A percentile compares a stretch with the other conserved stretches of the same genome.
Conservation (phyloP, 345 rosid species). For the Gossypium thurberi region DNA sequence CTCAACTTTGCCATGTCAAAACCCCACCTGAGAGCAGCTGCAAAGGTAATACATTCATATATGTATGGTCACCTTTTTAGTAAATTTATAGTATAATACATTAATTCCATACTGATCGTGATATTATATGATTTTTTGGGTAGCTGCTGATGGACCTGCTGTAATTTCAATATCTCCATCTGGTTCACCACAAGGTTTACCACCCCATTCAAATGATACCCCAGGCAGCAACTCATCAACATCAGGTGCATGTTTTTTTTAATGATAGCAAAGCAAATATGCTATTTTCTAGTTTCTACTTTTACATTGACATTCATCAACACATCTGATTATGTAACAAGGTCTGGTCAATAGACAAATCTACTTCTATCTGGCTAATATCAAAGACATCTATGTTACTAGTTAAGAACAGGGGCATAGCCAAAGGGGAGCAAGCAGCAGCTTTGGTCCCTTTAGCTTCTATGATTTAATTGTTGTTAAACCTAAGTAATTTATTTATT, state of each 20-base stretch:
- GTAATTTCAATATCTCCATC: slow-evolving; percentile 9
- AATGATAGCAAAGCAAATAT: background rate
- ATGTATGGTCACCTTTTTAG: background rate
- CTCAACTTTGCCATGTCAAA: slow-evolving; percentile 23
- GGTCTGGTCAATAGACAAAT: too few relatives aligned
- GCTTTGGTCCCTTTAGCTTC: too few relatives aligned
- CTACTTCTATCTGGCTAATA: too few relatives aligned
- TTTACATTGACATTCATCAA: too few relatives aligned
- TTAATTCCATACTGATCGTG: background rate
- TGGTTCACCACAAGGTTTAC: slow-evolving; percentile 8
- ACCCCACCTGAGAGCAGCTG: slow-evolving; percentile 23
- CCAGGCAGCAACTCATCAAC: slow-evolving; percentile 5
- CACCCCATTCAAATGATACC: slow-evolving; percentile 18
- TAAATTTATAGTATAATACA: background rate
- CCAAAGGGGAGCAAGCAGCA: too few relatives aligned
- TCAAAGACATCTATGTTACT: too few relatives aligned
- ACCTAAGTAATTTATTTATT: too few relatives aligned
- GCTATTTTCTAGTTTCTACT: background rate
- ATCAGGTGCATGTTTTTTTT: background rate
- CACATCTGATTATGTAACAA: too few relatives aligned
- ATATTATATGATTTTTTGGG: background rate
- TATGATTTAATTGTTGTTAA: too few relatives aligned
- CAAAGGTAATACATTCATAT: background rate
- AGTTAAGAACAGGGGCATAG: too few relatives aligned
- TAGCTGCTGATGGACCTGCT: slow-evolving; percentile 22